Conservation (phyloP, 257 asterid species). For the Rauvolfia tetraphylla region DNA sequence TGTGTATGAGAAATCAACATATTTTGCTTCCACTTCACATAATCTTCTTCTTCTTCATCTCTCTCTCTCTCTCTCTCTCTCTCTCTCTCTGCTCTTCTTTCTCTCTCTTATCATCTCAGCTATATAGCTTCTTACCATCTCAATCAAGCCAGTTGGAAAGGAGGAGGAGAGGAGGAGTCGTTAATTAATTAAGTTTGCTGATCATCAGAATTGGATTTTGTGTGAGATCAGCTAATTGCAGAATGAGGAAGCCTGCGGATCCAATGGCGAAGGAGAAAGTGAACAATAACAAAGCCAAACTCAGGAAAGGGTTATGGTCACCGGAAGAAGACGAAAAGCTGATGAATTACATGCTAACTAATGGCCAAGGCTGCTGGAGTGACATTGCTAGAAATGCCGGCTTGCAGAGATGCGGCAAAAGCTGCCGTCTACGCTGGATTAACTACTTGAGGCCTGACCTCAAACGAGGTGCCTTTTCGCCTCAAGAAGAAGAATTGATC, state of each 20-base stretch:
- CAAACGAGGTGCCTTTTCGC: conserved; percentile 78
- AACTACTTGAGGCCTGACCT: conserved; percentile 85
- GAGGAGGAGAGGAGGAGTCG: too few relatives aligned
- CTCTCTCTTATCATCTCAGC: conserved; percentile 40
- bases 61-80: too few relatives aligned
- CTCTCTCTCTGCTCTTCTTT: conserved; percentile 25
- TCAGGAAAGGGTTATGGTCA: conserved; percentile 83
- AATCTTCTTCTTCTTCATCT: conserved; percentile 36
- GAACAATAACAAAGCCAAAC: conserved; percentile 27
- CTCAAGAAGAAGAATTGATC: conserved; percentile 72
- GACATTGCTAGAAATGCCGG: conserved; percentile 85
- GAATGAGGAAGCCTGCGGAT: conserved; percentile 52
- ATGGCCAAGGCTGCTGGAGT: conserved; percentile 89
- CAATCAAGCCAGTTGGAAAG: conserved; percentile 44
- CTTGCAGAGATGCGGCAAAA: conserved; percentile 73
- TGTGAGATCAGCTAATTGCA: neutral
- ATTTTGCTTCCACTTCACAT: conserved; percentile 98
- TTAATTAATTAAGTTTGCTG: neutral
- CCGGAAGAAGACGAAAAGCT: conserved; percentile 87
- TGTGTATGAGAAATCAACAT: conserved; percentile 50
- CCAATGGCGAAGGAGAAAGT: conserved; percentile 23
- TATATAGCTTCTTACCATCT: conserved; percentile 43
- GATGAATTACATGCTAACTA: conserved; percentile 65
- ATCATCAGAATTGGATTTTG: neutral
- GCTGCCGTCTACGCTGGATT: conserved; percentile 81